Conservation (phyloP, 306 rosid genomes). For the Ammopiptanthus mongolicus region DNA sequence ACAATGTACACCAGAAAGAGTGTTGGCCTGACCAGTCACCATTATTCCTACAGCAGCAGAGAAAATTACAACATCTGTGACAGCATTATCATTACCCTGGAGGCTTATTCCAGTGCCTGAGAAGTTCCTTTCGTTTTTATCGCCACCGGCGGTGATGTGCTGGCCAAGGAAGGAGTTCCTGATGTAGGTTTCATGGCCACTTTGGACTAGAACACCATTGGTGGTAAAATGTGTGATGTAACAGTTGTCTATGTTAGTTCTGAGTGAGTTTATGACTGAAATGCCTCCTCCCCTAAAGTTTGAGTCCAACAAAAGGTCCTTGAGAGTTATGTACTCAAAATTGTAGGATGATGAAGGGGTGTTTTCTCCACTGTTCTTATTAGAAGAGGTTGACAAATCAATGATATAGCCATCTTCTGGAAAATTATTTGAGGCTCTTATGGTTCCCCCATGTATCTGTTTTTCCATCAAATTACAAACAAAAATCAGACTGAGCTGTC, state of each 20-base stretch:
- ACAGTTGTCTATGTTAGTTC: constrained; percentile 79
- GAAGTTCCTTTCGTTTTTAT: constrained; percentile 52
- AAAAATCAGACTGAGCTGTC: not conserved
- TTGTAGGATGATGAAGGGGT: constrained; percentile 57
- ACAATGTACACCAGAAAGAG: constrained; percentile 74
- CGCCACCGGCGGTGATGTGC: constrained; percentile 79
- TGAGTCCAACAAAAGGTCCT: constrained; percentile 67
- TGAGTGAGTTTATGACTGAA: constrained; percentile 66
- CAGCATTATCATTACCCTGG: constrained; percentile 67
- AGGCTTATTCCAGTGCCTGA: constrained; percentile 75
- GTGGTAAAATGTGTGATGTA: constrained; percentile 83
- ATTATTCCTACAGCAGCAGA: constrained; percentile 66
- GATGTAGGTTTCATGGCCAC: constrained; percentile 90
- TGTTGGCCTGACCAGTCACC: constrained; percentile 73
- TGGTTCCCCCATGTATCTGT: constrained; percentile 88
- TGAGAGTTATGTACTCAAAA: constrained; percentile 70
- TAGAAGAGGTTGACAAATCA: constrained; percentile 55
- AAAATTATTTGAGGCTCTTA: constrained; percentile 63
- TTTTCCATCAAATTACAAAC: constrained; percentile 1
- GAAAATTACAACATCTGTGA: constrained; percentile 82
- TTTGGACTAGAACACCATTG: constrained; percentile 55
- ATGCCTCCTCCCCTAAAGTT: constrained; percentile 86
- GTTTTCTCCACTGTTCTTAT: not conserved
- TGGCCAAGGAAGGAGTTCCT: constrained; percentile 83
- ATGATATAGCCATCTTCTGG: constrained; percentile 56